These are phyloP conservation scores for Spinacia oleracea DNA, from an alignment of 179 eudicot genomes.

Conservation along the genomic window DNA sequence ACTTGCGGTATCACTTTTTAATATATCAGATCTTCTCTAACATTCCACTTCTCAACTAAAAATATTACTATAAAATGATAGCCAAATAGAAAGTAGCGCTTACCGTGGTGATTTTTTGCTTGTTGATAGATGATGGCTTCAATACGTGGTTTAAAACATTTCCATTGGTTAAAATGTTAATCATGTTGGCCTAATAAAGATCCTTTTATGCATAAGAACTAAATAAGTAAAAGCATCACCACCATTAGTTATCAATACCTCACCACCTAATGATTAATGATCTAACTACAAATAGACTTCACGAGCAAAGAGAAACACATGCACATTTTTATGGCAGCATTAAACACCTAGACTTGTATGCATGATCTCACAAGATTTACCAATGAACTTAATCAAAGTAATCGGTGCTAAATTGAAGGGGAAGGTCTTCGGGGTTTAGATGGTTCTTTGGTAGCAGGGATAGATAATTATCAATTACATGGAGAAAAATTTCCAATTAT, in stretches of 20 bases:
- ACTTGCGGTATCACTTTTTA: too few relatives aligned
- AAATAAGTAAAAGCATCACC: not conserved
- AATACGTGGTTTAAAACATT: not conserved
- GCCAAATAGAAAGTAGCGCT: not conserved
- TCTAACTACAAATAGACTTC: not conserved
- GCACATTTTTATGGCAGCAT: not conserved
- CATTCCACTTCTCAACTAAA: too few relatives aligned
- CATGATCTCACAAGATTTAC: not conserved
- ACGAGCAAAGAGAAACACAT: too few relatives aligned
- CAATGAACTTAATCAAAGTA: not conserved
- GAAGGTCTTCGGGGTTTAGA: not conserved
- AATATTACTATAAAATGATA: too few relatives aligned
- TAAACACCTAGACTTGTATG: not conserved
- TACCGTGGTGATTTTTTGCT: not conserved
- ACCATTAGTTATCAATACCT: not conserved
- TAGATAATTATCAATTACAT: not conserved
- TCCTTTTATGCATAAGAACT: not conserved
- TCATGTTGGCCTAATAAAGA: not conserved
- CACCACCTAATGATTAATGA: not conserved
- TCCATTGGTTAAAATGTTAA: not conserved
- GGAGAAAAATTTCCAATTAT: not conserved
- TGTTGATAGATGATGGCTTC: not conserved
- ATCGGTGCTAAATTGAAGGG: not conserved
- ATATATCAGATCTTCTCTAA: too few relatives aligned
- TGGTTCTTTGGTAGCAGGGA: not conserved